Evolutionary conservation across 2,329 filamentous ascomycete species (phyloP), one percentile per base, ranked within the genome.

Genomic region (Rhinocladiella similis): DNA sequence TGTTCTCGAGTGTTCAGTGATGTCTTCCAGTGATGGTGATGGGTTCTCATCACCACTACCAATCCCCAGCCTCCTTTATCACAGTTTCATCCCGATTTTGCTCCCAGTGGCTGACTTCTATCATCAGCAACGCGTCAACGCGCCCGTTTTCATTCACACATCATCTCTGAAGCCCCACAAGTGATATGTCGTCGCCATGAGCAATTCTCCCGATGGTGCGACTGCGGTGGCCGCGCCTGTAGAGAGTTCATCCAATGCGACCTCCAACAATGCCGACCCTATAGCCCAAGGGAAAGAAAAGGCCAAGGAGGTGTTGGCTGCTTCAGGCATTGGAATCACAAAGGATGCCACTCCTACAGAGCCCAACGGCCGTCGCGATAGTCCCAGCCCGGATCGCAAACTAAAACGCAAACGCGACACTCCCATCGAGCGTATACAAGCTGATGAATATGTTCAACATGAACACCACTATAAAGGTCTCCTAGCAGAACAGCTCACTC

Each of bases 391-490:
- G 19, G 61, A 70, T 43, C 60, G 67, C 36, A 72, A 74, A 66
- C 66, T 70, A 74, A 66, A 74, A 67, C 66, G 70, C 74, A 66
- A 83, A 81, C 73, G 75, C 56, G 73, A 75, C 63, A 77, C 75
- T 7, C 71, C 71, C 19, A 69, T 67, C 38, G 70, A 65, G 14
- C 78, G 81, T 57, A 75, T 82, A 27, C 72, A 84, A 35, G 75
- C 89, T 36, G 79, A 87, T 49, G 80, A 85, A 66, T 88, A 88
- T 72, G 80, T 86, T 49, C 80, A 83, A 63, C 83, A 85, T 66
- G 86, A 89, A 66, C 77, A 85, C 43, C 67, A 83, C 3, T 80
- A 86, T 66, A 78, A 80, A 22, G 81, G 83, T 29, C 73, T 85
- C 57, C 69, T 73, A 36, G 75, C 76, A 7, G 74, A 74, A 51